These are phyloP conservation scores for Malania oleifera DNA, from an alignment of 164 flowering plant genomes.

Conservation along the genomic window DNA sequence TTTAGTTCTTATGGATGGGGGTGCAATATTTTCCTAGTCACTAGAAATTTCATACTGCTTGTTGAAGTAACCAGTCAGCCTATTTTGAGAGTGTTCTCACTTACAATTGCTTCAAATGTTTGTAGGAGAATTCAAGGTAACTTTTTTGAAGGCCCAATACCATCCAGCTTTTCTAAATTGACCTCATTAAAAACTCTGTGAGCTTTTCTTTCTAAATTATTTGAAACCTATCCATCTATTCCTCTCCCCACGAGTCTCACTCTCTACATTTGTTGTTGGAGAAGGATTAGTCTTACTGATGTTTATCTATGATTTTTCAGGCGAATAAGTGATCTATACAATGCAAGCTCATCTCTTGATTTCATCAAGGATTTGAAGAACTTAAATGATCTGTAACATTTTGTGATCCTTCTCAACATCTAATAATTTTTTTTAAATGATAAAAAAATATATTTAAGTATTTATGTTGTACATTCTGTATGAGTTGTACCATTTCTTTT, in stretches of 20 bases:
- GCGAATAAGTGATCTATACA: slow-evolving; percentile 20
- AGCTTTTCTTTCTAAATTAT: slow-evolving; percentile 3
- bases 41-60: no score
- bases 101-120: not conserved
- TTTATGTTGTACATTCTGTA: not conserved
- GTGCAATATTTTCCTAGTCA: not conserved
- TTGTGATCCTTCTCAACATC: not conserved
- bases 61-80: no score
- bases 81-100: no score
- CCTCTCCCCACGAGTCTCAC: no score
- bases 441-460: no score
- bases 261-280: no score
- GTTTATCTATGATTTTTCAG: slow-evolving; percentile 7
- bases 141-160: slow-evolving; percentile 27
- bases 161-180: slow-evolving; percentile 20
- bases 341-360: slow-evolving; percentile 25
- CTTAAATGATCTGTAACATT: slow-evolving; percentile 30
- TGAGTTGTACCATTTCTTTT: no score
- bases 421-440: not conserved
- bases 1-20: not conserved
- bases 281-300: not conserved
- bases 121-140: slow-evolving; percentile 26
- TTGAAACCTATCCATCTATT: not conserved
- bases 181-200: slow-evolving; percentile 20
- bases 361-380: slow-evolving; percentile 34